These are phyloP conservation scores for Cinchona pubescens DNA, from an alignment of 257 asterid genomes.

Conservation along the genomic window DNA sequence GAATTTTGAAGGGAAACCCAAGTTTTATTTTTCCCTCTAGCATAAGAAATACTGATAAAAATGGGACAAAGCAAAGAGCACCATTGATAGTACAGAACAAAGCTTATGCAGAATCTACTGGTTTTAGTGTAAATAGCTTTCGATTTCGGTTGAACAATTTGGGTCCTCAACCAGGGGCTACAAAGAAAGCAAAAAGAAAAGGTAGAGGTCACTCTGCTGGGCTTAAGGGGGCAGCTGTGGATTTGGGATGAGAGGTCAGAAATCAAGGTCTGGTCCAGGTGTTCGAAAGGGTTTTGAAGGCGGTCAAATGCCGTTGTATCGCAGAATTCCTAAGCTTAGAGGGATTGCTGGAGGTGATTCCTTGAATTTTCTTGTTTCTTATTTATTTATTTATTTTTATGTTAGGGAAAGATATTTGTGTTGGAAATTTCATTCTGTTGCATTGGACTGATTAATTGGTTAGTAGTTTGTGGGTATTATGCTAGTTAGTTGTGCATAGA, in stretches of 20 bases:
- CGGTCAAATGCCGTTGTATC: conserved; percentile 89
- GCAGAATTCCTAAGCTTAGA: conserved; percentile 78
- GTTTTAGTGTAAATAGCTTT: conserved; percentile 12
- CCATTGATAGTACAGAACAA: conserved; percentile 27
- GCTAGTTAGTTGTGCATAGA: not conserved
- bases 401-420: not conserved
- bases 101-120: conserved; percentile 19
- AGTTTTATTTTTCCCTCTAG: conserved; percentile 28
- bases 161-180: conserved; percentile 79
- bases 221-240: conserved; percentile 97
- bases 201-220: conserved; percentile 98
- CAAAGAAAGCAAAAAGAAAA: conserved; percentile 77
- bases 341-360: conserved; percentile 95
- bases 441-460: not conserved
- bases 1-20: conserved; percentile 42
- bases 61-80: conserved; percentile 24
- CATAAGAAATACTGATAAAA: conserved; percentile 33
- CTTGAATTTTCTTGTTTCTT: not conserved
- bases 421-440: not conserved
- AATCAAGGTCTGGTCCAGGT: conserved; percentile 98
- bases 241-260: conserved; percentile 78
- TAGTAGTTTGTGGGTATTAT: not conserved
- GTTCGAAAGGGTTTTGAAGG: conserved; percentile 74
- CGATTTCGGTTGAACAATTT: conserved; percentile 74
- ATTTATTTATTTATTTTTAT: not conserved